Base-by-base conservation (phyloP, 83 land plant species). In the Diphasiastrum complanatum region DNA sequence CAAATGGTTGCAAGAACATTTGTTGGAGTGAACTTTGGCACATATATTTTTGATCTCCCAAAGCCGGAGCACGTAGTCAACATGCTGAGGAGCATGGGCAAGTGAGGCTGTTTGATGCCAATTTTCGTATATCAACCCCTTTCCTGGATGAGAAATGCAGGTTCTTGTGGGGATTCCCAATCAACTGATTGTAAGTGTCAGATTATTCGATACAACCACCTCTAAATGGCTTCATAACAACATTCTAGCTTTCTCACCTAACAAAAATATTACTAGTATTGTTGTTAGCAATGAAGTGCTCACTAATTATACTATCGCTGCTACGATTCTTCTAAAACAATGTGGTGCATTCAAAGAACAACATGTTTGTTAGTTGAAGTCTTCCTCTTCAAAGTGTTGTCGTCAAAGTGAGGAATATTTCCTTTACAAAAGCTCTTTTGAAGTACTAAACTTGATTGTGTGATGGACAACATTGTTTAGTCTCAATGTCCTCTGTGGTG, bases 281-380 rank as follows among this genome's bases (percentile, higher is more conserved):
- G 79, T 82, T 23, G 87, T 89, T 25, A 91, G 95, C 8, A 79
- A 80, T 31, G 99, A 95, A 61, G 88, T 89, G 6, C 80, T 89
- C 16, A 78, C 89, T 3, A 27, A 68, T 37, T 68, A 78, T 41
- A 80, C 96, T 5, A 79, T 75, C 51, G 82, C 81, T 1, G 83
- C 83, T 1, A 78, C 79, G 0, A 48, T 83, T 16, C 72, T 93
- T 20, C 78, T 85, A 30, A 80, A 0, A 89, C 99, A 14, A 60
- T 95, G 69, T 74, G 43, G 14, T 79, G 66, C 68, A 51, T 89
- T n/a, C n/a, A n/a, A n/a, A n/a, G n/a, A n/a, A n/a, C n/a, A n/a
- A n/a, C n/a, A n/a, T n/a, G n/a, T n/a, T n/a, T n/a, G n/a, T n/a
- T n/a, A n/a, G n/a, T n/a, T n/a, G n/a, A n/a, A n/a, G n/a, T n/a